Base-by-base conservation (phyloP, 2,329 filamentous ascomycete genomes). In the Neonectria faginata region DNA sequence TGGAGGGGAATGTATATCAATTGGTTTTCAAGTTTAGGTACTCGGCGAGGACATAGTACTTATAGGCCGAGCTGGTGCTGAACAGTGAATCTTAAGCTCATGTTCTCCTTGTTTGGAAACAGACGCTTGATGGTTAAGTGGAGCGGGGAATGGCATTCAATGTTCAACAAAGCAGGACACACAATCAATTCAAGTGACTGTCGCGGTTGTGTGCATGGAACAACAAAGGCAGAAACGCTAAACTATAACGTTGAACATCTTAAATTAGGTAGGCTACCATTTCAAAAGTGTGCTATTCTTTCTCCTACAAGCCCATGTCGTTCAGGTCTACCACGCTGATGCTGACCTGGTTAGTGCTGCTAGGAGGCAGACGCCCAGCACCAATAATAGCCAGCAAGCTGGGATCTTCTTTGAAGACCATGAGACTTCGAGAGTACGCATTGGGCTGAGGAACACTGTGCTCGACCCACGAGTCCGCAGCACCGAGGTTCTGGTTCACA, bases 311-410 rank as follows among this genome's bases (percentile, higher is more conserved):
- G 8, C 62, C 62, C 9, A 60, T 12, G 2, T 41, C 52, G 2
- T 36, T 60, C 45, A 64, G 47, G 18, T 60, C 41, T 3, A 78
- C 68, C 48, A 82, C 75, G 36, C 79, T 82, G 36, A 80, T 56
- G 22, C 74, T 78, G 6, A 82, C 78, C 72, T 79, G 69, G 51
- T 86, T 85, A 14, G 79, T 80, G 29, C 76, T 83, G 55, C 79
- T 84, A 2, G 82, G 81, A 12, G 84, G 84, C 68, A 84, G 71
- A 31, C 79, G 76, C 2, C 81, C 80, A 0, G 77, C 83, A 1
- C 81, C 81, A 39, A 81, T 81, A 51, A 86, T 83, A 1, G 83
- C 62, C 51, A 79, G 31, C 22, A 72, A 70, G 56, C 76, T 74
- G 8, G 75, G 74, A 36, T 79, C 75, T 41, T 77, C 73, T 25